These are phyloP conservation scores for Beauveria brongniartii DNA, from an alignment of 2,329 filamentous ascomycete species.

Conservation along the genomic window DNA sequence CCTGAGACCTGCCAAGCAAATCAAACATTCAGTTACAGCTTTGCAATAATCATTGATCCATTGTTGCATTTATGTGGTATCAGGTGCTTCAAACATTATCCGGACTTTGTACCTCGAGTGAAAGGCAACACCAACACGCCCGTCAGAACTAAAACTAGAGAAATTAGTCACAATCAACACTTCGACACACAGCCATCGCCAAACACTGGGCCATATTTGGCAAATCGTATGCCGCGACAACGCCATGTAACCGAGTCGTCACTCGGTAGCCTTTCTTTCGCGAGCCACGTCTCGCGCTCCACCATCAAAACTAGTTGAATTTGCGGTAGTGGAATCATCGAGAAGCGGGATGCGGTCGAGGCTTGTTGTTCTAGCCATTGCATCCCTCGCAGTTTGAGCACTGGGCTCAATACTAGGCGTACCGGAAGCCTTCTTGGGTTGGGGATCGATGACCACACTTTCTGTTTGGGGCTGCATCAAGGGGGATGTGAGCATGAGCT, in stretches of 20 bases:
- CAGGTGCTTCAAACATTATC: background rate
- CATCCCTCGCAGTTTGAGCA: conserved; percentile 12
- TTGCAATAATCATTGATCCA: background rate
- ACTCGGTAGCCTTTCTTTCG: conserved; percentile 34
- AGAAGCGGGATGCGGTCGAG: conserved; percentile 53
- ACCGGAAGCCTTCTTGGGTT: background rate
- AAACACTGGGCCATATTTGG: background rate
- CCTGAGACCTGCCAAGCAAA: background rate
- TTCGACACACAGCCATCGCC: background rate
- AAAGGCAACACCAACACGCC: background rate
- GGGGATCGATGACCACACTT: background rate
- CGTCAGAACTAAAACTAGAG: background rate
- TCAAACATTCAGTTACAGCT: background rate
- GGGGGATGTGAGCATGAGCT: conserved; percentile 32
- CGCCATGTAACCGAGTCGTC: background rate
- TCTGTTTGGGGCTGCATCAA: conserved; percentile 24
- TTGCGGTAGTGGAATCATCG: conserved; percentile 31
- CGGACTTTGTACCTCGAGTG: background rate
- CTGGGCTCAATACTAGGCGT: conserved; percentile 8
- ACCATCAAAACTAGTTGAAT: conserved; percentile 35
- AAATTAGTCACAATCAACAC: background rate
- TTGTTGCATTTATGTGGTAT: conserved; percentile 6
- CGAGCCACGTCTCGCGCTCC: conserved; percentile 37
- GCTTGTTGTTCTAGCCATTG: conserved; percentile 19
- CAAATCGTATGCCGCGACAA: background rate